Evolutionary conservation across 306 rosid genomes (phyloP), one percentile per base, ranked within the genome.

Genomic region (Vicia sativa): DNA sequence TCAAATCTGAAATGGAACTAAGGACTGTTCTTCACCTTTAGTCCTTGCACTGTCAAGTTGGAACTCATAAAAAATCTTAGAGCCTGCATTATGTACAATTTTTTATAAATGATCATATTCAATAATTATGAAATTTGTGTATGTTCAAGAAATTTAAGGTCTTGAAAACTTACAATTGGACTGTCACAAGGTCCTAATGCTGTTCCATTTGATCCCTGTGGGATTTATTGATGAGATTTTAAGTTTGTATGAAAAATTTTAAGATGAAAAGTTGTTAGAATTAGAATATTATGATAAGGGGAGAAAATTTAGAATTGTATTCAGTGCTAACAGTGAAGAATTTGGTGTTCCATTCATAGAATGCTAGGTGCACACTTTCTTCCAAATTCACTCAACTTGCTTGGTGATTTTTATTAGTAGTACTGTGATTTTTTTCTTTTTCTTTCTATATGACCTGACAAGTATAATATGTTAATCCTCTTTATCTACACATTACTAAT

Each of bases 31-130:
- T 85, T 86, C 68, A 93, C 77, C 77, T 75, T 81, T 35, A 93
- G 87, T 71, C 87, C 91, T 67, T 77, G 64, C 25, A 93, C 96
- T 23, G 77, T 88, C 83, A 93, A 79, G 78, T 93, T 90, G 41
- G 96, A 87, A 82, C 96, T 83, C 91, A 88, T 85, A 71, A 90
- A 93, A 78, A 93, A 93, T 78, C 86, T 88, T 62, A 93, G 65
- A 2, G 98, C 98, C 98, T 93, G 82, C 86, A 80, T 68, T 28
- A 41, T 39, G 35, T 39, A 39, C 5, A 66, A 59, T 71, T 78
- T 18, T 50, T 29, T 35, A 18, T 23, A 9, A 25, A 53, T 6
- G 28, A 70, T 31, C 6, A 39, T 50, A 50, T 70, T 60, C 31
- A 42, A 26, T 70, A 54, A 63, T 16, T 74, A 57, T 31, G 71